phyloP scores from a whole-genome alignment of 2,329 filamentous ascomycete genomes.

The Aspergillus uvarum region DNA sequence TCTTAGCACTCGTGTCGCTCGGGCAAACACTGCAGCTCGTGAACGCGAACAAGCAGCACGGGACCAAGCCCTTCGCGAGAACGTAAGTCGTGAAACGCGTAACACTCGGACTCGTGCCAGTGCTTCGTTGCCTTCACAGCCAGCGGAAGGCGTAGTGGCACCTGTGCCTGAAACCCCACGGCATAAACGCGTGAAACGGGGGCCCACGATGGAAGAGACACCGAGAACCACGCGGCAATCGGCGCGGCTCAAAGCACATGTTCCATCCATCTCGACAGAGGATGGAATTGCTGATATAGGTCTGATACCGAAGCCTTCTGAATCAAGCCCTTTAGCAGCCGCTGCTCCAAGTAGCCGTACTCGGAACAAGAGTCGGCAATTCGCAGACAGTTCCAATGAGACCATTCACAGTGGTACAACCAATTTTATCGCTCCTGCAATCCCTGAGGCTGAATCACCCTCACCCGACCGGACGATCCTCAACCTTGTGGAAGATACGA shows the following conservation, averaged over 20 bases:
- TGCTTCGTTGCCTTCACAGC: conserved; percentile 6
- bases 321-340: conserved; percentile 17
- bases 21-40: conserved; percentile 11
- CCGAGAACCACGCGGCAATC: conserved; percentile 37
- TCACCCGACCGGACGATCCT: conserved; percentile 17
- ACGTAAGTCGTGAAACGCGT: conserved; percentile 23
- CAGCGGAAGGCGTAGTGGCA: conserved; percentile 18
- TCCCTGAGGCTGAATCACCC: conserved; percentile 13
- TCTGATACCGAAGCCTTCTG: conserved; percentile 10
- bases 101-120: conserved; percentile 24
- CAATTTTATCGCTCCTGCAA: neutral
- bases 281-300: conserved; percentile 16
- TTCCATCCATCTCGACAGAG: conserved; percentile 20
- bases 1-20: conserved; percentile 20
- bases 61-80: conserved; percentile 7
- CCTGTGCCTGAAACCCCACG: conserved; percentile 31
- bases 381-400: conserved; percentile 10
- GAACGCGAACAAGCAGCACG: conserved; percentile 9
- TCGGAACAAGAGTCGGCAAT: conserved; percentile 18
- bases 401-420: neutral
- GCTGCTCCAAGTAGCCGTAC: conserved; percentile 17
- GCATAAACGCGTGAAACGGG: conserved; percentile 33
- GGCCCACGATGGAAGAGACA: conserved; percentile 30
- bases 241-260: conserved; percentile 31
- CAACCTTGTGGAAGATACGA: conserved; percentile 10